Evolutionary conservation across 495 filamentous ascomycete genomes (phyloP), one percentile per base, ranked within the genome.

Genomic region (Cenococcum geophilum): DNA sequence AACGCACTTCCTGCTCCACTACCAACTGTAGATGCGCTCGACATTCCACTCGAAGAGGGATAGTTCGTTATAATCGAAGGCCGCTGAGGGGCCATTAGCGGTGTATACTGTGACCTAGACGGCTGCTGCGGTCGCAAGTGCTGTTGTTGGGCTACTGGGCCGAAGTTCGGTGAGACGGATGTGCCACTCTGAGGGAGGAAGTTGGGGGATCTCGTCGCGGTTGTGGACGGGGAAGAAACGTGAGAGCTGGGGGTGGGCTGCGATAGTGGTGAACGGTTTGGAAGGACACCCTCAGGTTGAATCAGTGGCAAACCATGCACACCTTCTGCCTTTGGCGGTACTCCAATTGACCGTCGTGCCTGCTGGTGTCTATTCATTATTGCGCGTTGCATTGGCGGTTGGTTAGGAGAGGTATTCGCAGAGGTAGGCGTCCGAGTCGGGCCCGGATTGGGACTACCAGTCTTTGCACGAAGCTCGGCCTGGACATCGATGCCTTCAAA

Each of bases 401-500:
- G 70, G 43, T 64, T 57, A 35, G 85, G 81, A 73, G 83, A 85
- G 68, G 67, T 61, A 36, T 79, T 82, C 76, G 80, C 80, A 66
- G 79, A 86, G 76, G 77, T 82, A 66, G 77, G 83, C 74, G 78
- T 76, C 68, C 80, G 81, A 61, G 79, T 85, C 71, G 78, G 86
- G 66, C 76, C 82, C 62, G 87, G 77, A 66, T 82, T 82, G 60
- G 86, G 84, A 70, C 88, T 88, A 64, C 84, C 88, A 22, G 88
- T 89, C 76, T 95, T 96, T 65, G 91, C 82, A 50, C 87, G 86
- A 62, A 98, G 81, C 74, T 98, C 93, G 49, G 92, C 89, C 75
- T 97, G 91, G 21, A 98, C 93, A 79, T 98, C 93, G 73, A 97
- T 96, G 63, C 93, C 91, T 96, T 45, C 1, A 11, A 18, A n/a